These are phyloP conservation scores for Passalora sequoiae DNA, from an alignment of 2,329 filamentous ascomycete species.

Conservation along the genomic window DNA sequence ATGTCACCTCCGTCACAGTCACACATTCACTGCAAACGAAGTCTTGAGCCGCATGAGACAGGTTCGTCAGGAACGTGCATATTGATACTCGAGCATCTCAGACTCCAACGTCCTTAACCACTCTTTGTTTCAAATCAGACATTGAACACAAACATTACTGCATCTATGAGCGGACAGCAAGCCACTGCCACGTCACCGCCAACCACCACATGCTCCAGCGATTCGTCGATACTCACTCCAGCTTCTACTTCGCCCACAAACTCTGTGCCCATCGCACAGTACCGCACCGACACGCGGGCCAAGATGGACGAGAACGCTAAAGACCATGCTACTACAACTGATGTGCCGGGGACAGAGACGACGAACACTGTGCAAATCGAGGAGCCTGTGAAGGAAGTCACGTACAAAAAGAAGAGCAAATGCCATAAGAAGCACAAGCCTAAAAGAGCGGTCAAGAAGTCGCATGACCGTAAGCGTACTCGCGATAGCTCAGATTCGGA, in stretches of 20 bases:
- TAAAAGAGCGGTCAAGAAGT: constrained; percentile 20
- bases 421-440: constrained; percentile 25
- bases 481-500: constrained; percentile 21
- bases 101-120: neutral
- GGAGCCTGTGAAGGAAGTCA: constrained; percentile 13
- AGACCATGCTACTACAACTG: constrained; percentile 17
- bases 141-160: constrained; percentile 50
- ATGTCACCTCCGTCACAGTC: too few relatives aligned
- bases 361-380: constrained; percentile 9
- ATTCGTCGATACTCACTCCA: constrained; percentile 22
- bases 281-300: constrained; percentile 16
- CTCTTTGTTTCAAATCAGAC: neutral
- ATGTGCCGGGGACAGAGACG: constrained; percentile 14
- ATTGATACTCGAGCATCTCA: constrained; percentile 1
- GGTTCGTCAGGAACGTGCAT: constrained; percentile 3
- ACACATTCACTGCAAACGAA: neutral
- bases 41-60: too few relatives aligned
- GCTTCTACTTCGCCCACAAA: constrained; percentile 24
- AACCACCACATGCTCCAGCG: constrained; percentile 15
- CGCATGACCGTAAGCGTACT: constrained; percentile 16
- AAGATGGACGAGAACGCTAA: constrained; percentile 27
- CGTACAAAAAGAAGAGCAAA: constrained; percentile 23
- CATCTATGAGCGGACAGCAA: constrained; percentile 24
- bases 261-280: constrained; percentile 13
- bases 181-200: constrained; percentile 22